Percentiles rank a stretch among this genome's conserved stretches.
phyloP scores from a whole-genome alignment of 192 early-diverging fungal species.

The Umbelopsis isabellina region DNA sequence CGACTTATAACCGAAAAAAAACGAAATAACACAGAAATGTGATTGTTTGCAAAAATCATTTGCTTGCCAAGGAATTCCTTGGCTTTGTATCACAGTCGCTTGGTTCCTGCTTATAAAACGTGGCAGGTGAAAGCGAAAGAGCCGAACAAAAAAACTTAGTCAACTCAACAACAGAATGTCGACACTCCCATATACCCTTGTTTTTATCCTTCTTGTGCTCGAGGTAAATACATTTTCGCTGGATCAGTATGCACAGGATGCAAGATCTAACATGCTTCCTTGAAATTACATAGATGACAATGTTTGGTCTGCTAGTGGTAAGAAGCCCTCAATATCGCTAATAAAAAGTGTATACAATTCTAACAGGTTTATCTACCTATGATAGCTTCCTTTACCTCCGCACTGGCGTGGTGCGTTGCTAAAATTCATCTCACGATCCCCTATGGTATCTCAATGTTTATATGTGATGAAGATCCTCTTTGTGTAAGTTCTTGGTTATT shows the following conservation, averaged over 20 bases:
- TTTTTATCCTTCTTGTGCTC: constrained; percentile 46
- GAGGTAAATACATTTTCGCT: constrained; percentile 39
- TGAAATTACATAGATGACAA: background rate
- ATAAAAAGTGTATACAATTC: too few species aligned
- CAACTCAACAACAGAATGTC: background rate
- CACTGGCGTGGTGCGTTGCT: constrained; percentile 51
- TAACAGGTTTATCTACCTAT: background rate
- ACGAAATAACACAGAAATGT: too few species aligned
- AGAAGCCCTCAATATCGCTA: too few species aligned
- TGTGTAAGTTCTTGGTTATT: constrained; percentile 39
- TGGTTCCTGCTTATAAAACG: background rate
- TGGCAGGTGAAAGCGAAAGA: too few species aligned
- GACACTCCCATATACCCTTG: constrained; percentile 51
- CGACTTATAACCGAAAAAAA: too few species aligned
- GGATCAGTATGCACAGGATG: background rate
- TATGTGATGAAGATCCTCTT: constrained; percentile 54
- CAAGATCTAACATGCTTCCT: background rate
- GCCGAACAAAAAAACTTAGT: too few species aligned
- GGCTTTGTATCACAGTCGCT: constrained; percentile 3
- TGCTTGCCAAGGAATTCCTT: background rate
- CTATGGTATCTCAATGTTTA: constrained; percentile 40
- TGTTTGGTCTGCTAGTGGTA: constrained; percentile 30
- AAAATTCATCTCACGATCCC: constrained; percentile 48
- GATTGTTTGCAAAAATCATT: too few species aligned
- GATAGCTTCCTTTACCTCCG: constrained; percentile 53